Evolutionary conservation across 441 rosid species (phyloP).

Genomic region (Erodium texanum): DNA sequence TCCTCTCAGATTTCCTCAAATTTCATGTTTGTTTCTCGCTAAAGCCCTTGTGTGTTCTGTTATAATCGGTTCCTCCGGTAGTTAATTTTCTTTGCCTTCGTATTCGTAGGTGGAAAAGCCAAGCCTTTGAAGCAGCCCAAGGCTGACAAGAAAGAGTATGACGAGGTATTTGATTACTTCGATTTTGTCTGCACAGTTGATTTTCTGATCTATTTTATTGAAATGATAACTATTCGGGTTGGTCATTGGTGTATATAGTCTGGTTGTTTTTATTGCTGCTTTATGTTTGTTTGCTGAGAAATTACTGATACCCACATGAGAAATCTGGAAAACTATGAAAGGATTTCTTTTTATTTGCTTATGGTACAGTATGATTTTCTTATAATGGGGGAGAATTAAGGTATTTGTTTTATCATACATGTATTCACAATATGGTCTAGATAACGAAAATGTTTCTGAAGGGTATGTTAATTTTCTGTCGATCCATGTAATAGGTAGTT

Average conservation of each 20-base stretch:
- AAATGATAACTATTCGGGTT: no score
- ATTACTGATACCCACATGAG: not conserved
- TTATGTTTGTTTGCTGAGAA: not conserved
- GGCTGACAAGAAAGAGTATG: slow-evolving; percentile 68
- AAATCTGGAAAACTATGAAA: no score
- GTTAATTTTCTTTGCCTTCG: not conserved
- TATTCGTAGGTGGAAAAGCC: slow-evolving; percentile 41
- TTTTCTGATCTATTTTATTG: not conserved
- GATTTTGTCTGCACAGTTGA: not conserved
- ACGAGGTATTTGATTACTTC: slow-evolving; percentile 47
- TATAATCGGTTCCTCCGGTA: not conserved
- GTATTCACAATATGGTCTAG: no score
- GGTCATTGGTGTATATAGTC: no score
- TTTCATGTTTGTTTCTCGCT: not conserved
- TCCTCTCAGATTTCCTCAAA: not conserved
- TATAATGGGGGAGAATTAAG: no score
- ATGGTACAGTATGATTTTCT: not conserved
- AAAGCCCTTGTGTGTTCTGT: not conserved
- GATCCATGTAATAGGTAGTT: not conserved
- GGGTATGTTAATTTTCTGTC: not conserved
- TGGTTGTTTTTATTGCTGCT: no score
- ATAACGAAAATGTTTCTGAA: not conserved
- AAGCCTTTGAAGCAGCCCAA: slow-evolving; percentile 96
- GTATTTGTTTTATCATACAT: not conserved
- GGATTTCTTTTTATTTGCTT: not conserved